Conservation (phyloP, 2,329 filamentous ascomycete species). For the Sporothrix curviconia region DNA sequence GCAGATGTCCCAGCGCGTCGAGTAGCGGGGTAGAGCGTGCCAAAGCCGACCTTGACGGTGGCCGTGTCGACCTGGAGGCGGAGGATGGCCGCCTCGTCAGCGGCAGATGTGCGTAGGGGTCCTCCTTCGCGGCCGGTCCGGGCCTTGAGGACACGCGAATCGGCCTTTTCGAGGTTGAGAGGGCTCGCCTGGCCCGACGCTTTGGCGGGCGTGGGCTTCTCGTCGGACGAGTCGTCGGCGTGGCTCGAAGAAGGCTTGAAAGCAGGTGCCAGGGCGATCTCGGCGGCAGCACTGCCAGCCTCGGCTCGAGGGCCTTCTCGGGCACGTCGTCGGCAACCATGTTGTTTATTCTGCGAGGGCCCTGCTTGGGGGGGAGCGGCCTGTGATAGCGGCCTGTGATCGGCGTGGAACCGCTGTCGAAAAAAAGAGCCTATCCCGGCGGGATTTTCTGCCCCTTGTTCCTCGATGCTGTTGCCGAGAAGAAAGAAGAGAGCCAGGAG, state of each 20-base stretch:
- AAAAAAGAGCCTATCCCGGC: too few species aligned
- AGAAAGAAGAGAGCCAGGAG: neutral
- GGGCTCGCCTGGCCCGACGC: neutral
- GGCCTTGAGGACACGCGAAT: slow-evolving; percentile 35
- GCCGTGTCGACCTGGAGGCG: slow-evolving; percentile 62
- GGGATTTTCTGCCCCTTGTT: too few species aligned
- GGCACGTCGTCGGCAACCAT: slow-evolving; percentile 15
- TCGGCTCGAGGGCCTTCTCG: slow-evolving; percentile 15
- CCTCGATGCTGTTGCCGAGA: too few species aligned
- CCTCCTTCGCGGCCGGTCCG: slow-evolving; percentile 29
- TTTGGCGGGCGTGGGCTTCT: neutral
- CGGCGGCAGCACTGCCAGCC: slow-evolving; percentile 16
- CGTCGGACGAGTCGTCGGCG: slow-evolving; percentile 27
- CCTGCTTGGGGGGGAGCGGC: too few species aligned
- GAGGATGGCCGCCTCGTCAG: slow-evolving; percentile 60
- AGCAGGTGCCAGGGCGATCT: slow-evolving; percentile 1
- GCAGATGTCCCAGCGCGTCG: slow-evolving; percentile 56
- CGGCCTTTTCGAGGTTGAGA: slow-evolving; percentile 33
- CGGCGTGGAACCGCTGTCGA: too few species aligned
- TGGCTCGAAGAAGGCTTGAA: slow-evolving; percentile 31
- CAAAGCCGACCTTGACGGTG: slow-evolving; percentile 56
- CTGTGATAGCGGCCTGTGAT: too few species aligned
- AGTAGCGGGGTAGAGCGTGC: slow-evolving; percentile 64
- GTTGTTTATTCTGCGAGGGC: too few species aligned
- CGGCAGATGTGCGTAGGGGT: slow-evolving; percentile 56